phyloP scores from a whole-genome alignment of 305 asterid genomes.

The Petunia hybrid region DNA sequence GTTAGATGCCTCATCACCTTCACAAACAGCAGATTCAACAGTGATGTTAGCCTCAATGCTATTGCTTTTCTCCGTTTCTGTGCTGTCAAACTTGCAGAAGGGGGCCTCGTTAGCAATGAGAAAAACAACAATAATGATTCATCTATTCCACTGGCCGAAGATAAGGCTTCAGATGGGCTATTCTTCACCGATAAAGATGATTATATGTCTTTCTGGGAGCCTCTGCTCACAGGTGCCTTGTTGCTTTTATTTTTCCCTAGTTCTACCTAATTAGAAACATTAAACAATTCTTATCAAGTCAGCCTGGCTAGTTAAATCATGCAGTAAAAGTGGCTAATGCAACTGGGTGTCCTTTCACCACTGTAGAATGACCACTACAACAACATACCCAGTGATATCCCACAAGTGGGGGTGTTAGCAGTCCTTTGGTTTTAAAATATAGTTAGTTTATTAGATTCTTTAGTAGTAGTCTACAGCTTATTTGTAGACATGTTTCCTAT shows the following conservation, averaged over 20 bases:
- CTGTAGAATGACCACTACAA: neutral
- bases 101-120: slow-evolving; percentile 80
- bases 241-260: neutral
- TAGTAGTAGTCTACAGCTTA: too few species aligned
- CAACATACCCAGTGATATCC: too few species aligned
- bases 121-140: slow-evolving; percentile 59
- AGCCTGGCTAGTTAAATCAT: neutral
- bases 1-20: slow-evolving; percentile 96
- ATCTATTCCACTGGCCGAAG: slow-evolving; percentile 43
- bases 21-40: slow-evolving; percentile 93
- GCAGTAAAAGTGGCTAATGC: slow-evolving; percentile 19
- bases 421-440: too few species aligned
- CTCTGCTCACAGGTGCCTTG: slow-evolving; percentile 84
- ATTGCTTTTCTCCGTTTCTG: slow-evolving; percentile 99
- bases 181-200: slow-evolving; percentile 67
- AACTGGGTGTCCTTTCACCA: slow-evolving; percentile 13
- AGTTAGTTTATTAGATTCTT: too few species aligned
- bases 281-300: slow-evolving; percentile 10
- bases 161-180: slow-evolving; percentile 63
- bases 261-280: slow-evolving; percentile 27
- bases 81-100: slow-evolving; percentile 98
- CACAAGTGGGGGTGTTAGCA: too few species aligned
- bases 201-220: slow-evolving; percentile 77
- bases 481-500: too few species aligned
- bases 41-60: slow-evolving; percentile 98